Evolutionary conservation across 2,329 filamentous ascomycete genomes (phyloP).

Genomic region (Trichoderma simmonsii): DNA sequence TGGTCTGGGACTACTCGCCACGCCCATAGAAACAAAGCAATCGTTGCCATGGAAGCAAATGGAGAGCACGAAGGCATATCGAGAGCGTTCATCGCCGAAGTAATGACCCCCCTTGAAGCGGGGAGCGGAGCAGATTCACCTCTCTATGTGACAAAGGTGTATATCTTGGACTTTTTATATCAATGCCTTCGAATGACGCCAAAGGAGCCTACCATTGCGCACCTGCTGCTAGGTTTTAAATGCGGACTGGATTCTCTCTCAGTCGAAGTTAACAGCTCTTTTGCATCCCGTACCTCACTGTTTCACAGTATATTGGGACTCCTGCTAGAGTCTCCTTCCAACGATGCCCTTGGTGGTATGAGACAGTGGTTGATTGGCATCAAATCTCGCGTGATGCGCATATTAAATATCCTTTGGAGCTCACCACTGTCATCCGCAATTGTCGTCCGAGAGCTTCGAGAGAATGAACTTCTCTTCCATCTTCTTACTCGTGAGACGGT

Average conservation of each 20-base stretch:
- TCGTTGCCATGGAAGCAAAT: slow-evolving; percentile 81
- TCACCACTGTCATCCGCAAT: slow-evolving; percentile 74
- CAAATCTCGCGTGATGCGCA: slow-evolving; percentile 65
- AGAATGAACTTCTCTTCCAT: slow-evolving; percentile 75
- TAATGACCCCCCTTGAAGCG: slow-evolving; percentile 68
- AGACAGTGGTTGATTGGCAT: slow-evolving; percentile 66
- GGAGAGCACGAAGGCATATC: slow-evolving; percentile 78
- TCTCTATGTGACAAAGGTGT: slow-evolving; percentile 77
- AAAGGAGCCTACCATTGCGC: slow-evolving; percentile 80
- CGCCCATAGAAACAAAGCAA: slow-evolving; percentile 73
- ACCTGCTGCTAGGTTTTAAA: slow-evolving; percentile 83
- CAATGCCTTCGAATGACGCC: slow-evolving; percentile 73
- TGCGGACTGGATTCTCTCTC: slow-evolving; percentile 70
- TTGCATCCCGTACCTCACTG: slow-evolving; percentile 69
- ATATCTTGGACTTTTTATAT: slow-evolving; percentile 81
- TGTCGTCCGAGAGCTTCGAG: slow-evolving; percentile 74
- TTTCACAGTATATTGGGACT: slow-evolving; percentile 78
- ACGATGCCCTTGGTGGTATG: slow-evolving; percentile 57
- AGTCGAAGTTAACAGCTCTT: slow-evolving; percentile 65
- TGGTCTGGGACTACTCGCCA: slow-evolving; percentile 60
- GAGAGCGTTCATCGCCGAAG: slow-evolving; percentile 65
- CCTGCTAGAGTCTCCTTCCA: slow-evolving; percentile 65
- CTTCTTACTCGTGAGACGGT: slow-evolving; percentile 69
- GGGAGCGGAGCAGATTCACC: slow-evolving; percentile 66
- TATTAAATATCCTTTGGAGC: slow-evolving; percentile 79